A percentile compares a stretch with the other conserved stretches of the same genome.
phyloP scores from a whole-genome alignment of 2,329 filamentous ascomycete genomes.

The Xylariaceae sp. region DNA sequence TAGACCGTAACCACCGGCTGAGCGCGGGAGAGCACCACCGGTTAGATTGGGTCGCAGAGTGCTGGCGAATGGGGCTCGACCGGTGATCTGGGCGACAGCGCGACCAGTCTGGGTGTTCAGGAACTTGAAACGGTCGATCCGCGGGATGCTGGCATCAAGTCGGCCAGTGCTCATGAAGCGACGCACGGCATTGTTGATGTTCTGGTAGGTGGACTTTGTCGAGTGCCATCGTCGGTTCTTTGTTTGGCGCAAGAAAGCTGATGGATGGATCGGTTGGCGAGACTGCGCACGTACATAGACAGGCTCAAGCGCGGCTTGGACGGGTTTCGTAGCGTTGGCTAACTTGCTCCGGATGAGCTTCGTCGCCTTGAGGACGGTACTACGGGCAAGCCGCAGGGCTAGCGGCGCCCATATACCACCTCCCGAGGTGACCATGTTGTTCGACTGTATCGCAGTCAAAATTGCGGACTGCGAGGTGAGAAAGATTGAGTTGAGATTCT shows the following conservation, averaged over 20 bases:
- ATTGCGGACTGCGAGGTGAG: conserved; percentile 7
- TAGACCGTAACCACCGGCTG: conserved; percentile 81
- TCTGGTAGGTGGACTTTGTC: conserved; percentile 36
- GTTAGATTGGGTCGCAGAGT: conserved; percentile 89
- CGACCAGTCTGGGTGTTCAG: conserved; percentile 46
- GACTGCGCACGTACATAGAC: conserved; percentile 39
- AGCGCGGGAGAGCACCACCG: conserved; percentile 75
- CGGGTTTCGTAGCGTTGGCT: conserved; percentile 39
- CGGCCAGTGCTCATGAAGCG: conserved; percentile 46
- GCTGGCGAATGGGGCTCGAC: conserved; percentile 78
- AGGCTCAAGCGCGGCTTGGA: conserved; percentile 44
- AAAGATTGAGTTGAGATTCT: conserved; percentile 7
- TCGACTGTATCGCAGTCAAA: conserved; percentile 27
- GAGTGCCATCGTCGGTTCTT: conserved; percentile 48
- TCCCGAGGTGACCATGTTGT: conserved; percentile 47
- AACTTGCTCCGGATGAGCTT: conserved; percentile 49
- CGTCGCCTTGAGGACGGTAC: conserved; percentile 46
- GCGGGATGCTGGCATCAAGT: conserved; percentile 28
- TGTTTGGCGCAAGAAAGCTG: conserved; percentile 46
- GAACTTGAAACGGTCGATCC: conserved; percentile 46
- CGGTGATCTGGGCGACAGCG: conserved; percentile 57
- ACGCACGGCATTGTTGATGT: conserved; percentile 42
- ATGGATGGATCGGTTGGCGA: conserved; percentile 50
- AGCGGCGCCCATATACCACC: conserved; percentile 54
- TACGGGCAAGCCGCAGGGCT: conserved; percentile 50